A percentile compares a stretch with the other conserved stretches of the same genome.
phyloP scores from a whole-genome alignment of 169 alveolate genomes.

The Perkinsus olseni region DNA sequence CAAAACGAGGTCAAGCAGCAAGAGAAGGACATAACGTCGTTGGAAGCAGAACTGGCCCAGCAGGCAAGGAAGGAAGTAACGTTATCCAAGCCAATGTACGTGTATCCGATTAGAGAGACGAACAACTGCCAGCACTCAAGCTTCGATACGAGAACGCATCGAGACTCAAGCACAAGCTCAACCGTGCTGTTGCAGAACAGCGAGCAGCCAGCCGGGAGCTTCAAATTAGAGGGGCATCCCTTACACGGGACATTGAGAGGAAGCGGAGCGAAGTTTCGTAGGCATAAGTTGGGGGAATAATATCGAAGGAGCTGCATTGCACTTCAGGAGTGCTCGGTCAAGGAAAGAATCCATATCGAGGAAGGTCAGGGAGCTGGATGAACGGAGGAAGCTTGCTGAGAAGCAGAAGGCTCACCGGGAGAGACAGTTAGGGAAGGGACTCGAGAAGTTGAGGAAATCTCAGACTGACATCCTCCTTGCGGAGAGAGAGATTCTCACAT shows the following conservation, averaged over 20 bases:
- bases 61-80: background rate
- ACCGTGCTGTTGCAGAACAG: background rate
- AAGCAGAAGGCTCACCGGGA: background rate
- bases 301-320: background rate
- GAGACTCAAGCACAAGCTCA: background rate
- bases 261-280: background rate
- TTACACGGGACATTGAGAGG: background rate
- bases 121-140: background rate
- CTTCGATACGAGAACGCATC: background rate
- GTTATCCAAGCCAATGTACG: background rate
- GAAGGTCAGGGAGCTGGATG: background rate
- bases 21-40: background rate
- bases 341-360: background rate
- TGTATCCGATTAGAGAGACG: background rate
- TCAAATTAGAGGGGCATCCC: background rate
- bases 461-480: background rate
- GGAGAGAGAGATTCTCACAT: background rate
- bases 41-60: background rate
- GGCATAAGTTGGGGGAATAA: background rate
- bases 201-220: background rate
- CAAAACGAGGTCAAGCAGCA: background rate
- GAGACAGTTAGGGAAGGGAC: background rate
- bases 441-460: background rate
- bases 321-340: background rate
- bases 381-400: background rate